Conservation (phyloP, 768 basidiomycete species). For the Trichaptum fuscoviolaceum region DNA sequence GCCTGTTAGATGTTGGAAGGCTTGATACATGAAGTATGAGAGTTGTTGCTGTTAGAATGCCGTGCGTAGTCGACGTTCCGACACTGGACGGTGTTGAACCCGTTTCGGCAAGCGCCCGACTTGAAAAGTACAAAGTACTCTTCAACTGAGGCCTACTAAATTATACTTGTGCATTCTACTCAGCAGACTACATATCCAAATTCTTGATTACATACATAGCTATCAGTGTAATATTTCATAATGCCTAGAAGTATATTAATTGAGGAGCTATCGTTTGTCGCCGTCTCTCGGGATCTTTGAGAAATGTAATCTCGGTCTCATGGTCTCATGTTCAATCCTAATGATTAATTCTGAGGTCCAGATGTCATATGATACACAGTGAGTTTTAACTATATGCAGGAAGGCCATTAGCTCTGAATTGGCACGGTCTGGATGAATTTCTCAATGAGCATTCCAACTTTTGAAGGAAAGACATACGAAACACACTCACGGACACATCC, state of each 20-base stretch:
- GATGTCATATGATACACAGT: background rate
- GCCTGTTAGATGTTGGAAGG: conserved; percentile 7
- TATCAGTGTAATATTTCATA: too few relatives aligned
- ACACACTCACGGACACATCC: background rate
- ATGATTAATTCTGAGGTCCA: too few relatives aligned
- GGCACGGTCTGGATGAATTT: background rate
- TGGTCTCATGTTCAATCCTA: too few relatives aligned
- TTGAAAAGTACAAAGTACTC: too few relatives aligned
- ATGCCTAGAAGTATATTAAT: too few relatives aligned
- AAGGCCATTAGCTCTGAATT: background rate
- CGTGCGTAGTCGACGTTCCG: conserved; percentile 1
- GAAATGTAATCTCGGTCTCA: too few relatives aligned
- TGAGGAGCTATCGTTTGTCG: too few relatives aligned
- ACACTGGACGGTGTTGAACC: background rate
- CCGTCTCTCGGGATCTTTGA: too few relatives aligned
- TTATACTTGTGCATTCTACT: too few relatives aligned
- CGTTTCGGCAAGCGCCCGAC: background rate
- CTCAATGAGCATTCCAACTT: background rate
- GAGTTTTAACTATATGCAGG: background rate
- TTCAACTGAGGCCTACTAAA: too few relatives aligned
- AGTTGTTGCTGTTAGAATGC: background rate
- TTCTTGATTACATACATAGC: too few relatives aligned
- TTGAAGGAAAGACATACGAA: background rate
- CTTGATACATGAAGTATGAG: background rate
- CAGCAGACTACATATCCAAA: too few relatives aligned